These are phyloP conservation scores for Clonostachys solani DNA, from an alignment of 2,329 filamentous ascomycete genomes.

Conservation along the genomic window DNA sequence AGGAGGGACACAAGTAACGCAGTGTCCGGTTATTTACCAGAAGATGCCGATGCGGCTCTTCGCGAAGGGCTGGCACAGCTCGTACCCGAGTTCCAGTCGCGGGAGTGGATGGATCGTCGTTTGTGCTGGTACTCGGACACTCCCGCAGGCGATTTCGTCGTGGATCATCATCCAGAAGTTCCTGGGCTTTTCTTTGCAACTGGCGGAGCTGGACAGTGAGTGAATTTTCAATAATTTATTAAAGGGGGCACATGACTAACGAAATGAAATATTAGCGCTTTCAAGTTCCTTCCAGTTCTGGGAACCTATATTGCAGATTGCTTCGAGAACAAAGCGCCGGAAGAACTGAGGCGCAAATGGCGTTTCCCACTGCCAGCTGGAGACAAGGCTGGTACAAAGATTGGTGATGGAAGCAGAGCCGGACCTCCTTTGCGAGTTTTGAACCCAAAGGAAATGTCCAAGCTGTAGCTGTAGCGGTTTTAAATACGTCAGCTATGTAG, in stretches of 20 bases:
- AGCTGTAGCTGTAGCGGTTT: constrained; percentile 25
- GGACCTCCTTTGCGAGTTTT: constrained; percentile 17
- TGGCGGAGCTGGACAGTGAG: constrained; percentile 38
- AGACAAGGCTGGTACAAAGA: constrained; percentile 5
- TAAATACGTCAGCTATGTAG: constrained; percentile 6
- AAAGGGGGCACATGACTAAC: too few relatives aligned
- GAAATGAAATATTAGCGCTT: constrained; percentile 5
- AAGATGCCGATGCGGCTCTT: constrained; percentile 48
- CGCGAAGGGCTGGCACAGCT: constrained; percentile 45
- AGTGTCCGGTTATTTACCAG: constrained; percentile 34
- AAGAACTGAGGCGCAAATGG: constrained; percentile 20
- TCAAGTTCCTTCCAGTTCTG: constrained; percentile 15
- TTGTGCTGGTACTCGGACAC: constrained; percentile 66
- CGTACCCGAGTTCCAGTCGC: constrained; percentile 46
- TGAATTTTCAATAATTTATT: background rate
- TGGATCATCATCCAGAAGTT: constrained; percentile 48
- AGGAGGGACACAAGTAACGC: constrained; percentile 28
- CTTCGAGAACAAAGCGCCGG: constrained; percentile 20
- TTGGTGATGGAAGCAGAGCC: constrained; percentile 19
- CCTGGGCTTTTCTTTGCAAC: constrained; percentile 41
- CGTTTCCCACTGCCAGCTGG: constrained; percentile 10
- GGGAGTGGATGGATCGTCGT: constrained; percentile 44
- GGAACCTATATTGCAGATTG: constrained; percentile 21
- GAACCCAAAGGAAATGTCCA: constrained; percentile 14
- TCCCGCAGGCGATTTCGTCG: constrained; percentile 57